Evolutionary conservation across 2,329 filamentous ascomycete genomes (phyloP).

Genomic region (Phaeosphaeriaceae sp.): DNA sequence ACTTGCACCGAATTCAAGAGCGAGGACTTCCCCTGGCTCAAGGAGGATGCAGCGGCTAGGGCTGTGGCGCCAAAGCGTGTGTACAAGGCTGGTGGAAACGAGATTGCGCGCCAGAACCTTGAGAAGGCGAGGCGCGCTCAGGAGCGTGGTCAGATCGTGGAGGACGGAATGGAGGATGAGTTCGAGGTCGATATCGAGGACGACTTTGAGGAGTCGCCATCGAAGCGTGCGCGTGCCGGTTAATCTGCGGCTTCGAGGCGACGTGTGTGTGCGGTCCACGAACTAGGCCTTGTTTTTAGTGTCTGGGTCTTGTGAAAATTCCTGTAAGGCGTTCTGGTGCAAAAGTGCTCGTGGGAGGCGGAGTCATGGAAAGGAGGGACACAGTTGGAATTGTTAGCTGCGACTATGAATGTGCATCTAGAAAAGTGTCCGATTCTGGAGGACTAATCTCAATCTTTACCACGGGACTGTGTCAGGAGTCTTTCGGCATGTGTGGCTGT

Average conservation of each 20-base stretch:
- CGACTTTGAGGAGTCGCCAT: background rate
- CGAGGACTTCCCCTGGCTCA: slow-evolving; percentile 52
- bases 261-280: too few relatives aligned
- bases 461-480: too few relatives aligned
- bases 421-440: background rate
- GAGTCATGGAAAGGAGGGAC: background rate
- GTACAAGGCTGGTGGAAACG: slow-evolving; percentile 35
- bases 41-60: slow-evolving; percentile 8
- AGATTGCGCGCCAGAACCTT: slow-evolving; percentile 34
- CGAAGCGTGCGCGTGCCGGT: slow-evolving; percentile 6
- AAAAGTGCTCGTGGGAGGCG: background rate
- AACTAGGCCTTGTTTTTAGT: background rate
- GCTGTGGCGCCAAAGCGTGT: slow-evolving; percentile 19
- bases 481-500: background rate
- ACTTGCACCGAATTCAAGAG: slow-evolving; percentile 53
- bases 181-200: slow-evolving; percentile 13
- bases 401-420: background rate
- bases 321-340: background rate
- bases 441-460: background rate
- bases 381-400: background rate
- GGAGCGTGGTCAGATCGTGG: slow-evolving; percentile 10
- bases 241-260: background rate
- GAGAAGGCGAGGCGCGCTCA: slow-evolving; percentile 22
- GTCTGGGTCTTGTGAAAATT: background rate
- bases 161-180: slow-evolving; percentile 10